phyloP scores from a whole-genome alignment of 202 grass and related monocot genomes.

The Schoenoplectus tabernaemontani region DNA sequence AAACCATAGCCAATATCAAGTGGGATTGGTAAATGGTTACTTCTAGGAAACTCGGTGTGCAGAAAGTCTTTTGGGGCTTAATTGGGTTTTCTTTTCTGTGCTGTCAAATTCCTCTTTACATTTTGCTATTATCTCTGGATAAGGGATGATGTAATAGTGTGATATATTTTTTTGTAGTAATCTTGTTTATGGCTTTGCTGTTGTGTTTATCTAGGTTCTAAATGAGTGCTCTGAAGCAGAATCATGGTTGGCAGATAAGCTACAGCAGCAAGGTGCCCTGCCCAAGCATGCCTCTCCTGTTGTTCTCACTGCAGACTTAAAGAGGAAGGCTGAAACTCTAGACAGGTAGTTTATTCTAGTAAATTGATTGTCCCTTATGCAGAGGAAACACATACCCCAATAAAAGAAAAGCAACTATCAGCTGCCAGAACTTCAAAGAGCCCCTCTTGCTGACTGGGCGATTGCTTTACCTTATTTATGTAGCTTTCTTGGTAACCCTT shows the following conservation, averaged over 20 bases:
- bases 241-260: conserved; percentile 46
- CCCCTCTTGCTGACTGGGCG: background rate
- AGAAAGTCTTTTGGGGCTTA: background rate
- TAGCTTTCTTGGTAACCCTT: background rate
- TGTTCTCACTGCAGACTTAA: conserved; percentile 50
- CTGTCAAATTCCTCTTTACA: background rate
- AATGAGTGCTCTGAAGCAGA: conserved; percentile 68
- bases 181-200: background rate
- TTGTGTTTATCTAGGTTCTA: conserved; percentile 36
- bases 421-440: too few species aligned
- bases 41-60: background rate
- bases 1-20: background rate
- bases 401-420: too few species aligned
- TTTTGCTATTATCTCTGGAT: background rate
- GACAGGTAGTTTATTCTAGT: conserved; percentile 39
- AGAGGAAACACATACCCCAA: too few species aligned
- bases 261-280: conserved; percentile 56
- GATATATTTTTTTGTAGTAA: background rate
- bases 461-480: background rate
- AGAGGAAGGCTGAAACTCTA: conserved; percentile 57
- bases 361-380: too few species aligned
- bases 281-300: conserved; percentile 59
- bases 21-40: background rate
- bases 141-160: background rate
- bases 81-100: background rate